Evolutionary conservation across 2,329 filamentous ascomycete genomes (phyloP).

Genomic region (Colletotrichum tofieldiae): DNA sequence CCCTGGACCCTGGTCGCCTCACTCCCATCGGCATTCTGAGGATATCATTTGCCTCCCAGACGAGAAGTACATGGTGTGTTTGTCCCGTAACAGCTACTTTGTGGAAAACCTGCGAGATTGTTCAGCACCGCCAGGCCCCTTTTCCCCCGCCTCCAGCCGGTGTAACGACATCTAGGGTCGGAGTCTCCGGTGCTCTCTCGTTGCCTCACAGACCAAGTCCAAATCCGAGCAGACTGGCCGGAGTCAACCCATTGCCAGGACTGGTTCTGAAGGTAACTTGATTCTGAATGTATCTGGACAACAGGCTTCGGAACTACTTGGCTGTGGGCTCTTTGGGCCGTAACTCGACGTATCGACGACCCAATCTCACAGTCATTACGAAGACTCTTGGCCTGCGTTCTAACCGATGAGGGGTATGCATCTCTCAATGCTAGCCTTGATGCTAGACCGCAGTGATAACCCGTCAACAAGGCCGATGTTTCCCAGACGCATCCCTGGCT

Average conservation of each 20-base stretch:
- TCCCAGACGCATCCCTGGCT: not conserved
- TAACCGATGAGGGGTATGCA: slow-evolving; percentile 8
- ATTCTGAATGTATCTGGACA: not conserved
- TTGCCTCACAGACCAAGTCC: not conserved
- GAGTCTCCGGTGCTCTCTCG: not conserved
- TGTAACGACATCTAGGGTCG: not conserved
- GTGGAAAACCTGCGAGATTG: not conserved
- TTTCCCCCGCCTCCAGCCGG: not conserved
- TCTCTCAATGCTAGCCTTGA: not conserved
- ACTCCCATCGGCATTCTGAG: slow-evolving; percentile 9
- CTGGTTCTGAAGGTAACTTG: not conserved
- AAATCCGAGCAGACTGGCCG: not conserved
- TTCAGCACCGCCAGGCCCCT: not conserved
- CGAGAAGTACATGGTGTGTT: not conserved
- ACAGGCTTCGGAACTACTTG: not conserved
- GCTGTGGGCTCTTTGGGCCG: not conserved
- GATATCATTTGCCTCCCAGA: slow-evolving; percentile 2
- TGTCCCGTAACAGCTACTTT: not conserved
- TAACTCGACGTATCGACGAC: not conserved
- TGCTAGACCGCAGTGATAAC: slow-evolving; percentile 1
- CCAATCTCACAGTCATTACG: not conserved
- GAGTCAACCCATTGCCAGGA: not conserved
- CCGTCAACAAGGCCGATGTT: not conserved
- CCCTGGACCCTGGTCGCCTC: slow-evolving; percentile 8
- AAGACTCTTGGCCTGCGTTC: slow-evolving; percentile 11